Conservation (phyloP, 2,329 filamentous ascomycete genomes). For the Apiospora koreana region DNA sequence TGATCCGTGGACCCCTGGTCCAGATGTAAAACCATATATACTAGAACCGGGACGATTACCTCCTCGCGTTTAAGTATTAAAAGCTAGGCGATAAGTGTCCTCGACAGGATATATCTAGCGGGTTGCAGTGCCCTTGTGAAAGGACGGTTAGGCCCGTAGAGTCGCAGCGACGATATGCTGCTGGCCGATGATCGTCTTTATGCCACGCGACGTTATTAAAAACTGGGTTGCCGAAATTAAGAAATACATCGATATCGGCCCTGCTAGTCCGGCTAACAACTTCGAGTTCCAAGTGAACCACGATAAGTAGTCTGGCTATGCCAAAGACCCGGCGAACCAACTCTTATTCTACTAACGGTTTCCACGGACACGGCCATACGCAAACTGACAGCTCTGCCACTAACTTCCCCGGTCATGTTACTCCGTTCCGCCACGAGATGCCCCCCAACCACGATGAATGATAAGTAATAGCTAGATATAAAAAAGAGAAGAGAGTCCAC, state of each 20-base stretch:
- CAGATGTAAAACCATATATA: too few species aligned
- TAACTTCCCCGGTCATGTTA: constrained; percentile 25
- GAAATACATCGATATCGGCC: background rate
- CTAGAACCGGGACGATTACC: too few species aligned
- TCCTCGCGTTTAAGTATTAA: too few species aligned
- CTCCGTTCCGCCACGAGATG: constrained; percentile 29
- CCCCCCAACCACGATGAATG: constrained; percentile 26
- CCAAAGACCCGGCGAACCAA: too few species aligned
- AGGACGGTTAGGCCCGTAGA: background rate
- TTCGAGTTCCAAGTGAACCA: too few species aligned
- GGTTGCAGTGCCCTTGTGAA: background rate
- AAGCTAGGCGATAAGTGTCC: background rate
- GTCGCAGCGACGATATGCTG: background rate
- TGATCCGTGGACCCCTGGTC: too few species aligned
- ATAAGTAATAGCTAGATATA: too few species aligned
- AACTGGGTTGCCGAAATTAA: background rate
- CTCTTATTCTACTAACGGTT: background rate
- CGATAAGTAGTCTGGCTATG: too few species aligned
- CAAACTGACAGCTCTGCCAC: constrained; percentile 28
- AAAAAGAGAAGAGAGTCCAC: too few species aligned
- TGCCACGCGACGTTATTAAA: background rate
- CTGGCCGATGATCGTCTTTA: background rate
- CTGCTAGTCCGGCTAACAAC: too few species aligned
- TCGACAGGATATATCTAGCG: background rate
- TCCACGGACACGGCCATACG: constrained; percentile 27